Base-by-base conservation (phyloP, 345 rosid genomes). In the Citrus hindsii region DNA sequence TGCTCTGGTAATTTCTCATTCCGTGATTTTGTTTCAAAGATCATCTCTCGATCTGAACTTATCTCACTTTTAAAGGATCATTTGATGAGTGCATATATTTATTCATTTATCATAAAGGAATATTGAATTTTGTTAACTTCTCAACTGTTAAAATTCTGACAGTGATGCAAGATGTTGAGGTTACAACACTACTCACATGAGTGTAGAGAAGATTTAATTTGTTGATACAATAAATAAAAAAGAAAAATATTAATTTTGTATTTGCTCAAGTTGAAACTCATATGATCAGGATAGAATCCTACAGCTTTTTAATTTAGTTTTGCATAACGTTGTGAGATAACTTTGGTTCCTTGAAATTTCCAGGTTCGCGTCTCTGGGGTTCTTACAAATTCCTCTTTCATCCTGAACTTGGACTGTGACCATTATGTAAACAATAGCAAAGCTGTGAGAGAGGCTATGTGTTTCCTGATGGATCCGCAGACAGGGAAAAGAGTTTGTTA, bases 381-480 rank as follows among this genome's bases (percentile, higher is more conserved):
- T 76, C 92, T 92, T 38, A 91, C 98, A 62, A 94, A 94, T 86
- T 96, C 96, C 48, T 97, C 97, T 19, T 92, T 88, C 85, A 88
- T 94, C 88, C 89, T 94, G 83, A 92, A 94, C 87, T 88, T 94
- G 86, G 97, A 94, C 61, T 94, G 98, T 85, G 98, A 91, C 73
- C 96, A 92, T 82, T 92, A 94, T 84, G 76, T 92, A 66, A 94
- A 94, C 83, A 92, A 94, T 84, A 90, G 94, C 85, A 92, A 91
- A 84, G 96, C 97, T 68, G 85, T 88, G 63, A 83, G 94, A 33
- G 98, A 94, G 84, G 94, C 98, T 9, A 94, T 94, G 98, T 94
- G 98, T 82, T 94, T 94, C 85, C 80, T 94, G 83, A 94, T 94
- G 97, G 98, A 94, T 79, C 96, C 97, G n/a, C 91, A 90, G 76